phyloP scores from a whole-genome alignment of 2,329 filamentous ascomycete genomes.

The Xylaria sp. region DNA sequence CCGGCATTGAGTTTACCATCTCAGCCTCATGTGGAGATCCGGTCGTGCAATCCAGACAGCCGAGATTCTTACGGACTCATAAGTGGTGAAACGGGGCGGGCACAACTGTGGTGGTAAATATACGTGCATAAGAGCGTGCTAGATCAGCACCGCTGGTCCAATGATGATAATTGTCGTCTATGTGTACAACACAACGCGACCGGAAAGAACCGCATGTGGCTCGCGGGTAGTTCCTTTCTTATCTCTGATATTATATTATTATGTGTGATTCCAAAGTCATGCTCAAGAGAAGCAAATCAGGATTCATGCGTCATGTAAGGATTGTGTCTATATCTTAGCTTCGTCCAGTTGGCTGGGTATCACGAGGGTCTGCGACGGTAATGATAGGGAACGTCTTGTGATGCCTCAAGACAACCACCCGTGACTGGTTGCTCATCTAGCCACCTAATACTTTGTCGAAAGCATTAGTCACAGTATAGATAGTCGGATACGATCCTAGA shows the following conservation, averaged over 20 bases:
- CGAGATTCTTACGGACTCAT: not conserved
- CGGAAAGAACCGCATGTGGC: not conserved
- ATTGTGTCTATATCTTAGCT: not conserved
- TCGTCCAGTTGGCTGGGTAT: not conserved
- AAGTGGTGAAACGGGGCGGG: too few relatives aligned
- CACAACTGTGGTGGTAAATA: not conserved
- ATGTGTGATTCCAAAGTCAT: not conserved
- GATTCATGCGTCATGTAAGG: not conserved
- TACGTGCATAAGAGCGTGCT: not conserved
- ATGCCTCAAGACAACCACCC: not conserved
- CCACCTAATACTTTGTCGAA: not conserved
- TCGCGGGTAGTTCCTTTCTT: not conserved
- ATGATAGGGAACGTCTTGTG: not conserved
- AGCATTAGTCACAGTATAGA: conserved; percentile 1
- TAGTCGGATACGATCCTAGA: not conserved
- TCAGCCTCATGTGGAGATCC: conserved; percentile 7
- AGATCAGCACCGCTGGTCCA: not conserved
- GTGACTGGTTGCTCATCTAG: not conserved
- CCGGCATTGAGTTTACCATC: not conserved
- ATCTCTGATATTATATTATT: not conserved
- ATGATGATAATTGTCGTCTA: not conserved
- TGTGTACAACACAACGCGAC: not conserved
- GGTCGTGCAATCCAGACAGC: not conserved
- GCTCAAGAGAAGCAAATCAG: not conserved
- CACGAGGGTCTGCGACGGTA: not conserved